phyloP scores from a whole-genome alignment of 805 yeast species.

The Lipomyces spencermartinsiae region DNA sequence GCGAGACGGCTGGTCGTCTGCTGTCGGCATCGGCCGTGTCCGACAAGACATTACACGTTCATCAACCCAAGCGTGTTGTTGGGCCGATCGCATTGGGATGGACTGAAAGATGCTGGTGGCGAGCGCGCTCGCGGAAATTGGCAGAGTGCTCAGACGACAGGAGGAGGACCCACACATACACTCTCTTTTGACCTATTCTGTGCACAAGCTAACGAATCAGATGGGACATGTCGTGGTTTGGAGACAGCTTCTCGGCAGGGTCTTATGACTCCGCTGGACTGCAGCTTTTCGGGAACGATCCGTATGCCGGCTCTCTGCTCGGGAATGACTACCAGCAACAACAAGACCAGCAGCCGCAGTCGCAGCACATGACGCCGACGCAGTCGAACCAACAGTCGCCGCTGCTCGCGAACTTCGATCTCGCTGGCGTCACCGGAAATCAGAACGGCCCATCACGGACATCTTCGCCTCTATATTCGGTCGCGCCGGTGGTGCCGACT shows the following conservation, averaged over 20 bases:
- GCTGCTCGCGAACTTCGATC: conserved; percentile 3
- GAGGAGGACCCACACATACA: neutral
- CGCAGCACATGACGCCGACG: conserved; percentile 18
- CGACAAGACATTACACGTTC: too few relatives aligned
- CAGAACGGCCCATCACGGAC: conserved; percentile 16
- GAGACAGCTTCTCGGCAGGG: conserved; percentile 21
- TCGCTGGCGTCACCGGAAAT: conserved; percentile 9
- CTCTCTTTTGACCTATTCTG: neutral
- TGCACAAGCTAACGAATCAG: neutral
- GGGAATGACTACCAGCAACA: conserved; percentile 21
- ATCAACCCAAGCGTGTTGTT: too few relatives aligned
- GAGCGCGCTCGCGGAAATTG: too few relatives aligned
- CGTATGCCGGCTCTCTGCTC: conserved; percentile 9
- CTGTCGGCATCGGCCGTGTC: too few relatives aligned
- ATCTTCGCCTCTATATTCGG: conserved; percentile 30
- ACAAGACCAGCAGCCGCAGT: conserved; percentile 24
- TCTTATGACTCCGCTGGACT: conserved; percentile 17
- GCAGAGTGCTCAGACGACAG: too few relatives aligned
- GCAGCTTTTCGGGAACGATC: conserved; percentile 19
- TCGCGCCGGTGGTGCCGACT: conserved; percentile 24
- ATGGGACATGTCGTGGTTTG: conserved; percentile 29
- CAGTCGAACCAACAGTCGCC: conserved; percentile 11
- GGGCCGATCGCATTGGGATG: too few relatives aligned
- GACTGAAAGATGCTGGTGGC: too few relatives aligned
- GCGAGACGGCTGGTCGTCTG: too few relatives aligned